Evolutionary conservation across 2,329 filamentous ascomycete genomes (phyloP), one percentile per base, ranked within the genome.

Genomic region (Fusarium beomiforme): DNA sequence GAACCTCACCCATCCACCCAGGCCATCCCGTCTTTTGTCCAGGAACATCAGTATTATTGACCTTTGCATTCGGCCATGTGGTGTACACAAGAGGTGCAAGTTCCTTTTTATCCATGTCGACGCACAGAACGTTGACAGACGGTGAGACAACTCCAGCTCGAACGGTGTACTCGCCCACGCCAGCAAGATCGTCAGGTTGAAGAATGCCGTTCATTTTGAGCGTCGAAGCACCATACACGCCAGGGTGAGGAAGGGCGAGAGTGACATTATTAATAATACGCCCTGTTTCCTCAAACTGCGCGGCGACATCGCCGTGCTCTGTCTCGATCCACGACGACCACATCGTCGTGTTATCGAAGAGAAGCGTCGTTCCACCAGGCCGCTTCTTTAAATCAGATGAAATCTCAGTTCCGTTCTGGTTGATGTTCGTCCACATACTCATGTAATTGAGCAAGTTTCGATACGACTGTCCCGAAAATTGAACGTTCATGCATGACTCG

Each of bases 211-310:
- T 95, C 12, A 81, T 78, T 0, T 84, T 80, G 70, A 91, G 83
- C 12, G 83, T 86, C 0, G 91, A 90, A 1, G 93, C 92, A 16
- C 83, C 80, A 36, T 92, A 89, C 0, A 96, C 85, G 0, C 91
- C 83, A 7, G 90, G 84, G 73, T 96, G 93, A 0, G 93, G 93
- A 86, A 95, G 91, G 0, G 92, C 92, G 71, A 95, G 84, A 0
- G 91, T 92, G 29, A 94, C 88, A 69, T 95, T 94, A 77, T 94
- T 93, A 74, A 95, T 83, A 39, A 92, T 84, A 29, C 92, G 85
- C 0, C 83, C 80, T 57, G 88, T 78, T 14, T 83, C 76, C 8
- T 83, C 76, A 7, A 85, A 91, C 0, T 84, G 81, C 6, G 81
- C 78, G 0, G 84, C 83, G 21, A 90, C 85, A 59, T 93, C 83